Evolutionary conservation across 2,329 filamentous ascomycete genomes (phyloP), one percentile per base, ranked within the genome.

Genomic region (Neodidymelliopsis sp.): DNA sequence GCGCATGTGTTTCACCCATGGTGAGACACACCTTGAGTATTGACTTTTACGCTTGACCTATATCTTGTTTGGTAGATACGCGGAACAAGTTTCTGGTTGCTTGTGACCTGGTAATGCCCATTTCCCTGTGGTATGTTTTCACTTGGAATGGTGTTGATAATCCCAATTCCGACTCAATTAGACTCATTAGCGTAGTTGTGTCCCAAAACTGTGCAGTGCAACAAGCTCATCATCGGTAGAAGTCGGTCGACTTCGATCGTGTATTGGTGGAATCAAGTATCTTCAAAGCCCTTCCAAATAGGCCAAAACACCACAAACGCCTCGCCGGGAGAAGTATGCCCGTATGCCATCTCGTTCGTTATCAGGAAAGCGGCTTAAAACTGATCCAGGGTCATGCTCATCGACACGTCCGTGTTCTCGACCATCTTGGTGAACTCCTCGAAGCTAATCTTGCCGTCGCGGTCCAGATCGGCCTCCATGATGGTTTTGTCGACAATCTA

Each of bases 401-500:
- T 81, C 53, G 79, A 82, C 35, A 87, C 80, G 72, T 87, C 85
- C 19, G 93, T 97, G 73, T 89, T 96, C 82, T 97, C 93, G 40
- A 99, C 94, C 93, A 99, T 97, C 79, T 94, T 91, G 54, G 87
- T 93, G 73, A 99, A 99, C 81, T 99, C 94, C 77, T 97, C 91
- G 68, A 99, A 99, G 80, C 91, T 96, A 74, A 99, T 97, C 82
- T 95, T 96, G 68, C 94, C 94, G 74, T 99, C 94, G 54, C 87
- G 86, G 76, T 99, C 94, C 63, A 92, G 82, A 75, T 99, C 94
- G 37, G 94, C 94, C 79, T 99, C 94, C 94, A 97, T 97, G 74
- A 99, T 97, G 52, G 94, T 99, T 85, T 99, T 99, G 80, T 99
- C 94, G 63, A 99, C 94, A 73, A 99, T 99, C 84, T 86, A 25